A percentile compares a stretch with the other conserved stretches of the same genome.
Evolutionary conservation across 305 asterid species (phyloP).

Genomic region (Solanum hybrid): DNA sequence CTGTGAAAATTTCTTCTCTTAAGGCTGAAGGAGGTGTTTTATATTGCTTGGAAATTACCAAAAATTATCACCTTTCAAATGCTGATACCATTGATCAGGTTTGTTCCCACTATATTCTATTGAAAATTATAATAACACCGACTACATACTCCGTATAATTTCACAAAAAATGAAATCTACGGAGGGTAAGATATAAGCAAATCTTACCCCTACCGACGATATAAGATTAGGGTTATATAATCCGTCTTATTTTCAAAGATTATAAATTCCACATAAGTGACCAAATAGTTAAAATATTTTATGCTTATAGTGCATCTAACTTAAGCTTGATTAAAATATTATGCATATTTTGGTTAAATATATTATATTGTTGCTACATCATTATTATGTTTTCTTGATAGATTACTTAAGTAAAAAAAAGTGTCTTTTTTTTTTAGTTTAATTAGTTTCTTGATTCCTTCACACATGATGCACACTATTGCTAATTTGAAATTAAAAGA

Average conservation of each 20-base stretch:
- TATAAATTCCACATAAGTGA: neutral
- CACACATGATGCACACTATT: neutral
- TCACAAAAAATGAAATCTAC: neutral
- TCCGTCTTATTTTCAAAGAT: neutral
- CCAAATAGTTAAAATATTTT: no score
- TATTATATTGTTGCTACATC: neutral
- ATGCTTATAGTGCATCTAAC: neutral
- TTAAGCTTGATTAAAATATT: neutral
- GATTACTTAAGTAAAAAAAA: neutral
- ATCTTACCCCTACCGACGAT: neutral
- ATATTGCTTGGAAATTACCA: constrained; percentile 65
- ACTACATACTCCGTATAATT: neutral
- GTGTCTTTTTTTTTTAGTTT: neutral
- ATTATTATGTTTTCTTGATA: neutral
- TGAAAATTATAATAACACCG: neutral
- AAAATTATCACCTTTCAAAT: constrained; percentile 37
- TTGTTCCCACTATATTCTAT: neutral
- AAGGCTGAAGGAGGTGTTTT: constrained; percentile 46
- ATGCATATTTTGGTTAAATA: neutral
- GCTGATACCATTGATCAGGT: constrained; percentile 48
- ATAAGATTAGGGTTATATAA: neutral
- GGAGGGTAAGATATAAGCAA: fast-evolving
- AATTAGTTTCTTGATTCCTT: neutral
- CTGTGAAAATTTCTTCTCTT: constrained; percentile 52
- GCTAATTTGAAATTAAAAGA: neutral